Evolutionary conservation across 441 rosid species (phyloP).

Genomic region (Pelargonium australe): DNA sequence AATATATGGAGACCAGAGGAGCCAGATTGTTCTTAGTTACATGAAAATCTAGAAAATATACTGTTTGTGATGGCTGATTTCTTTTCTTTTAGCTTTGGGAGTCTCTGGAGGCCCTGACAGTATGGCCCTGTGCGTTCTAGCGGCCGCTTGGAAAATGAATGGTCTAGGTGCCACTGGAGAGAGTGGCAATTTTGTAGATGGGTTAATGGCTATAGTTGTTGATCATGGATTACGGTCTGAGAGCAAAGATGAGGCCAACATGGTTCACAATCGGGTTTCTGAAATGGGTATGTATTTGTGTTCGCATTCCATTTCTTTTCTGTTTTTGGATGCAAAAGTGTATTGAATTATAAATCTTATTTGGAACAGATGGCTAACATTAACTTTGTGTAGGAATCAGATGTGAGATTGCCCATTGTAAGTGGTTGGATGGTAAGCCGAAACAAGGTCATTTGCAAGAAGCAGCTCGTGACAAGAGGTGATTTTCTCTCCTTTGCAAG

Average conservation of each 20-base stretch:
- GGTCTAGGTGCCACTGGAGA: slow-evolving; percentile 29
- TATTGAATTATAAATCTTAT: slow-evolving; percentile 7
- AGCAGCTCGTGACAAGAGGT: slow-evolving; percentile 88
- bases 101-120: slow-evolving; percentile 97
- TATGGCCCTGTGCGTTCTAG: slow-evolving; percentile 75
- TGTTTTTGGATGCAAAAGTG: slow-evolving; percentile 7
- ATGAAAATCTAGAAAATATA: not conserved
- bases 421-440: slow-evolving; percentile 75
- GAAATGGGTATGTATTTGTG: slow-evolving; percentile 50
- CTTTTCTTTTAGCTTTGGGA: slow-evolving; percentile 53
- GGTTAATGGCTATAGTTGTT: slow-evolving; percentile 71
- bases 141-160: slow-evolving; percentile 75
- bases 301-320: slow-evolving; percentile 9
- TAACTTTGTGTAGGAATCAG: slow-evolving; percentile 64
- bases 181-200: slow-evolving; percentile 49
- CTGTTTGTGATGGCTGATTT: slow-evolving; percentile 9
- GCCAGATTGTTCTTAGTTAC: not conserved
- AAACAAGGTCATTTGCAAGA: slow-evolving; percentile 81
- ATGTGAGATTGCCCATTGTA: slow-evolving; percentile 71
- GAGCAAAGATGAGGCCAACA: slow-evolving; percentile 66
- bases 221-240: slow-evolving; percentile 85
- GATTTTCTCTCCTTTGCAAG: slow-evolving; percentile 4
- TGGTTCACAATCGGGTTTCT: slow-evolving; percentile 57
- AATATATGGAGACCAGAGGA: not conserved
- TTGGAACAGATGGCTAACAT: slow-evolving; percentile 30